Base-by-base conservation (phyloP, 1,284 basidiomycete species). In the Rhodotorula sp. region DNA sequence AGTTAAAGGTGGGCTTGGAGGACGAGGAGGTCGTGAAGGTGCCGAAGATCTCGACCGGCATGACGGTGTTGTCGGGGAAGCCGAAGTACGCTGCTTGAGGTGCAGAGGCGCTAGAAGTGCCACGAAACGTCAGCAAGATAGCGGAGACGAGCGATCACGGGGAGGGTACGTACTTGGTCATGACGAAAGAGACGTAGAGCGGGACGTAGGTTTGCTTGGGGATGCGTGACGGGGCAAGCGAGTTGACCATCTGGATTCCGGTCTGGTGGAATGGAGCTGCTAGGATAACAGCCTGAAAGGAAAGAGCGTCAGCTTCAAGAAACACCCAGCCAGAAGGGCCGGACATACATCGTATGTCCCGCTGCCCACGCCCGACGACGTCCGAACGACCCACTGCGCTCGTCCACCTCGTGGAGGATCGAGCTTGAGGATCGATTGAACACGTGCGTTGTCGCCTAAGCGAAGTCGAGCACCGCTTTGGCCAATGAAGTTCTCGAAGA, bases 151-250 rank as follows among this genome's bases (percentile, higher is more conserved):
- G 15, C 34, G 10, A 27, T 8, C 34, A 10, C 22, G 34, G 5
- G 1, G 39, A 22, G 24, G 30, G 32, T 2, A 4, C 64, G 20
- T 6, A 60, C 64, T 86, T 88, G 1, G 95, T 98, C 20, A 89
- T 85, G 57, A 98, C 83, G 24, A 95, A 85, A 11, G 95, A 96
- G 60, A 96, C 93, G 78, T 96, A 90, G 7, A 98, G 86, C 70
- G 85, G 86, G 39, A 94, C 86, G 78, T 95, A 97, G 20, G 87
- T 85, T 73, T 90, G 88, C 29, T 82, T 77, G 1, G 88, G 88
- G 44, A 92, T 84, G 56, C 83, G 82, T 27, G 83, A 77, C 3
- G 83, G 49, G 20, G 52, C 59, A 1, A 58, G 15, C 4, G 73
- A 66, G 62, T 74, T 71, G 59, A 70, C 39, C 34, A 77, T 77